These are phyloP conservation scores for Cercis canadensis DNA, from an alignment of 306 rosid species.

Conservation along the genomic window DNA sequence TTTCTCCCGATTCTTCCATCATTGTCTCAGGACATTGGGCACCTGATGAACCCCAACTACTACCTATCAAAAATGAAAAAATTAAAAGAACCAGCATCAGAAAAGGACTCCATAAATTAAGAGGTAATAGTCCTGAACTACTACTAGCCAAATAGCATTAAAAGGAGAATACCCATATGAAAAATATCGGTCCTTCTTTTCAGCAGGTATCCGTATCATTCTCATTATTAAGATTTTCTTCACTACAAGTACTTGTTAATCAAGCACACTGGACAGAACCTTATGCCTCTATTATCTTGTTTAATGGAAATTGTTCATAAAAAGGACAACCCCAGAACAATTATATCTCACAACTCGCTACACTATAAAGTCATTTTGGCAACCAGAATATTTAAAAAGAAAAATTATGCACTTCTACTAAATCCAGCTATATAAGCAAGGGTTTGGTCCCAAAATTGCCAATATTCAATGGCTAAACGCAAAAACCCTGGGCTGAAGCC, in stretches of 20 bases:
- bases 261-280: not conserved
- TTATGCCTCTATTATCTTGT: not conserved
- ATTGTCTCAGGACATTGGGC: not conserved
- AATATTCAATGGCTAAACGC: not conserved
- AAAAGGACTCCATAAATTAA: not conserved
- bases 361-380: not conserved
- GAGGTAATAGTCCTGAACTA: not conserved
- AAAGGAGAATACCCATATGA: not conserved
- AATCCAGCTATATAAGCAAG: not conserved
- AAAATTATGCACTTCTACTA: too few species aligned
- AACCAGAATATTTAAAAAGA: too few species aligned
- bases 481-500: not conserved
- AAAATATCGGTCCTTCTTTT: not conserved
- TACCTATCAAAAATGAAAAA: not conserved
- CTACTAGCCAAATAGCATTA: not conserved
- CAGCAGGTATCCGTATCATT: not conserved
- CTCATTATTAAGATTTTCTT: not conserved
- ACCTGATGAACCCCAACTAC: not conserved
- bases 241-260: not conserved
- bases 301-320: not conserved
- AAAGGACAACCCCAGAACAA: not conserved
- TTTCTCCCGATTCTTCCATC: conserved; percentile 47
- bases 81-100: not conserved
- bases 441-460: not conserved
- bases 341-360: not conserved